phyloP scores from a whole-genome alignment of 2,329 filamentous ascomycete genomes.

The Pochonia chlamydosporia region DNA sequence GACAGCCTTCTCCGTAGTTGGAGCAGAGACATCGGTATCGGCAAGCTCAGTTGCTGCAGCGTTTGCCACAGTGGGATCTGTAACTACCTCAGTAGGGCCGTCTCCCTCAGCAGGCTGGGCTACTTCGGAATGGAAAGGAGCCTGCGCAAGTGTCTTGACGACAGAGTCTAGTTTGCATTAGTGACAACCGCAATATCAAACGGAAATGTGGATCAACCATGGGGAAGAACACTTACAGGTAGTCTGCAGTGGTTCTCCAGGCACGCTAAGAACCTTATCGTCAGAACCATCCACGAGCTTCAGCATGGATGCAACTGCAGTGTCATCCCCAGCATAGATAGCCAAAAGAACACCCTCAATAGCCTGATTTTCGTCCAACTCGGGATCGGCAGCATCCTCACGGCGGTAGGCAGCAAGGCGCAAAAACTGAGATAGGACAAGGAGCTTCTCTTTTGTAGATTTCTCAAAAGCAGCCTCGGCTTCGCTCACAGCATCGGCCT shows the following conservation, averaged over 20 bases:
- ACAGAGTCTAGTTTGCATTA: conserved; percentile 26
- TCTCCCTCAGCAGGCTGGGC: conserved; percentile 26
- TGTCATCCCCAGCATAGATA: conserved; percentile 73
- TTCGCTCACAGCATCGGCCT: conserved; percentile 46
- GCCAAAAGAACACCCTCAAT: conserved; percentile 74
- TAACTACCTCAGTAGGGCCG: conserved; percentile 29
- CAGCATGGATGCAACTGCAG: conserved; percentile 67
- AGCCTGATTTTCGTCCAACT: conserved; percentile 68
- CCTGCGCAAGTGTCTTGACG: conserved; percentile 38
- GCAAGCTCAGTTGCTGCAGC: conserved; percentile 65
- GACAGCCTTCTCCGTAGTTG: conserved; percentile 34
- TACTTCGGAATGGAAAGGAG: conserved; percentile 28
- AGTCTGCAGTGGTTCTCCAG: conserved; percentile 58
- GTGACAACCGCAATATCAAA: background rate
- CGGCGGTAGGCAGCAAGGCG: conserved; percentile 72
- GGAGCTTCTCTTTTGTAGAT: conserved; percentile 57
- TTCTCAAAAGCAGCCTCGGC: conserved; percentile 45
- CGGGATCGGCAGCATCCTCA: conserved; percentile 59
- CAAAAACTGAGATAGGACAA: conserved; percentile 73
- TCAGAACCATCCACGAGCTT: conserved; percentile 70
- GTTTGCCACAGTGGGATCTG: conserved; percentile 63
- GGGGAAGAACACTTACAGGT: conserved; percentile 55
- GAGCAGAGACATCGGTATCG: conserved; percentile 32
- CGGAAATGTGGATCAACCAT: background rate
- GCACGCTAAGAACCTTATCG: conserved; percentile 60